These are phyloP conservation scores for Kwoniella bestiolae DNA, from an alignment of 768 basidiomycete genomes.

Conservation along the genomic window DNA sequence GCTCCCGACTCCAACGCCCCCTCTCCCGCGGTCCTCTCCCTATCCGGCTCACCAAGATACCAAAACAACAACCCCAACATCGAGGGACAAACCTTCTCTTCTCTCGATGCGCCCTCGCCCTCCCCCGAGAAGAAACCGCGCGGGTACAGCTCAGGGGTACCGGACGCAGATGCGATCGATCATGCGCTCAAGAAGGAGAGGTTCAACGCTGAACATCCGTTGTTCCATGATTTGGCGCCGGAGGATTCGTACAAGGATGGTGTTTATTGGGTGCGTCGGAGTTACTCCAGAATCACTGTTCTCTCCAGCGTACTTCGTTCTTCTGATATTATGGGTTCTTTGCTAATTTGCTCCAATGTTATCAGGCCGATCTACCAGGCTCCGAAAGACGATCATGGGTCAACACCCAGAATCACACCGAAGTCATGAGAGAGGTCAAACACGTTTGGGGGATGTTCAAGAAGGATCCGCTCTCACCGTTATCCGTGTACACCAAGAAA, in stretches of 20 bases:
- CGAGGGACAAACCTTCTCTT: conserved; percentile 11
- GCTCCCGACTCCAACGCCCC: conserved; percentile 24
- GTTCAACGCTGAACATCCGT: conserved; percentile 30
- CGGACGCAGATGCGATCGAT: conserved; percentile 5
- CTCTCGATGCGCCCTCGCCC: conserved; percentile 9
- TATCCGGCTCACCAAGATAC: conserved; percentile 10
- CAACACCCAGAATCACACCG: conserved; percentile 50
- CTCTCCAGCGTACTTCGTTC: neutral
- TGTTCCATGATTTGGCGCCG: conserved; percentile 44
- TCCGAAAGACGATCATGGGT: conserved; percentile 50
- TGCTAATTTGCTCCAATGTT: no score
- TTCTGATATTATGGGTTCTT: no score
- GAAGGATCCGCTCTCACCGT: conserved; percentile 53
- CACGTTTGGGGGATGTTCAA: conserved; percentile 57
- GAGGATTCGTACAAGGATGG: conserved; percentile 42
- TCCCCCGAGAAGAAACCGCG: neutral
- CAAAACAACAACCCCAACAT: conserved; percentile 2
- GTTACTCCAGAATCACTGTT: neutral
- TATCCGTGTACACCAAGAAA: conserved; percentile 52
- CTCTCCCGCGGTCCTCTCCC: conserved; percentile 10
- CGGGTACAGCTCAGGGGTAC: neutral
- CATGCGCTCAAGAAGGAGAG: conserved; percentile 12
- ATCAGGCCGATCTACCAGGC: conserved; percentile 56
- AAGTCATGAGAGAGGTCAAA: conserved; percentile 53
- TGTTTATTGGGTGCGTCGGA: conserved; percentile 42